phyloP scores from a whole-genome alignment of 768 basidiomycete species.

The Trametes punicea region DNA sequence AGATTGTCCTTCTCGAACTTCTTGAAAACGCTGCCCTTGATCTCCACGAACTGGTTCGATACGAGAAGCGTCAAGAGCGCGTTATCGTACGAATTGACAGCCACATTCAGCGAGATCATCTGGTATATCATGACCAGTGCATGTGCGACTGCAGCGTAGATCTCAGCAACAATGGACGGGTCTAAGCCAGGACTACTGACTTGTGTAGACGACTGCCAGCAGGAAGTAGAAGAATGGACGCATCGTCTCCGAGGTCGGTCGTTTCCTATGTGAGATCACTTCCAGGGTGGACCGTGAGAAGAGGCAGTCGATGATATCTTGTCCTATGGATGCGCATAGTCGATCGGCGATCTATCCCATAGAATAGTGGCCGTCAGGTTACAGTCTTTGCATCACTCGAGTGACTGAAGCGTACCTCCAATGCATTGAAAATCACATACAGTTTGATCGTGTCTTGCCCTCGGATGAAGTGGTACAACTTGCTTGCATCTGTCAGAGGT shows the following conservation, averaged over 20 bases:
- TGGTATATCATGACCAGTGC: constrained; percentile 96
- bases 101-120: constrained; percentile 91
- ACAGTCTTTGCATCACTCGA: background rate
- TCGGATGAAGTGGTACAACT: constrained; percentile 96
- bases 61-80: constrained; percentile 90
- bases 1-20: constrained; percentile 99
- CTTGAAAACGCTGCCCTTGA: constrained; percentile 99
- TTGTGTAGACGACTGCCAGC: constrained; percentile 77
- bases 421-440: constrained; percentile 97
- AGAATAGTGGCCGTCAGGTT: background rate
- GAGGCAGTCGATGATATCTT: constrained; percentile 94
- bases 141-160: constrained; percentile 62
- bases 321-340: constrained; percentile 93
- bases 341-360: constrained; percentile 82
- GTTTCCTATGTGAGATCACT: constrained; percentile 59
- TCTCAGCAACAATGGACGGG: background rate
- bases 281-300: constrained; percentile 91
- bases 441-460: constrained; percentile 98
- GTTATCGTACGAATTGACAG: constrained; percentile 97
- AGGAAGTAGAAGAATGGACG: constrained; percentile 82
- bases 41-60: constrained; percentile 98
- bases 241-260: constrained; percentile 61
- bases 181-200: constrained; percentile 41
- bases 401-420: constrained; percentile 67
- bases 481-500: constrained; percentile 89